Base-by-base conservation (phyloP, 2,329 filamentous ascomycete genomes). In the Sporothrix brunneoviolacea region DNA sequence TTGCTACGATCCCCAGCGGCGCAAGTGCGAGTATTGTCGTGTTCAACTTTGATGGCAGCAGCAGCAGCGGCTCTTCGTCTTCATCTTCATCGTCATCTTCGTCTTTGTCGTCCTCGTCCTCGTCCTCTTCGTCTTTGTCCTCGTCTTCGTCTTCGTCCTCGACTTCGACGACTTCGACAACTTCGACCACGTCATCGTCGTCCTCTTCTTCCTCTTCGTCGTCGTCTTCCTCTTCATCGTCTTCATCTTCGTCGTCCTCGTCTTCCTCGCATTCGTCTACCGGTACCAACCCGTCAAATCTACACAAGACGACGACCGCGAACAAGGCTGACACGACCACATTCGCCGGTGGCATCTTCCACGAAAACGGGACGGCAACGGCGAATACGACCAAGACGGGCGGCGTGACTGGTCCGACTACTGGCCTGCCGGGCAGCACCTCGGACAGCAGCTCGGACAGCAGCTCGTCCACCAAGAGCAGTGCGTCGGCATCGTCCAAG, bases 1-100 rank as follows among this genome's bases (percentile, higher is more conserved):
- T 90, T 42, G 86, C 87, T 12, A 91, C 86, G 13, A 82, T 89
- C 15, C 73, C 82, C 38, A 77, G 78, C 58, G 86, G 86, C 22
- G 66, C 68, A 42, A 80, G 74, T 49, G 87, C 85, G 38, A 80
- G 80, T 60, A 80, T 91, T 56, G 77, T 88, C 22, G 78, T 87
- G 35, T 79, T 70, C 60, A 71, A 67, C 57, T 60, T 70, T 13
- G 71, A 75, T 53, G 72, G 71, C 45, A 54, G 50, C 42, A 44
- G 43, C 39, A 43, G 41, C 36, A 70, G 69, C 4, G 59, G 59
- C n/a, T n/a, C n/a, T n/a, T n/a, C n/a, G n/a, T n/a, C n/a, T n/a
- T n/a, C 12, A 59, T 58, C 27, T 55, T 33, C 58, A 48, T 59
- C 46, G 59, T 55, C 15, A 35, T 60, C 63, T 4, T 61, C 64